Evolutionary conservation across 768 basidiomycete genomes (phyloP).

Genomic region (Chalciporus chontae): DNA sequence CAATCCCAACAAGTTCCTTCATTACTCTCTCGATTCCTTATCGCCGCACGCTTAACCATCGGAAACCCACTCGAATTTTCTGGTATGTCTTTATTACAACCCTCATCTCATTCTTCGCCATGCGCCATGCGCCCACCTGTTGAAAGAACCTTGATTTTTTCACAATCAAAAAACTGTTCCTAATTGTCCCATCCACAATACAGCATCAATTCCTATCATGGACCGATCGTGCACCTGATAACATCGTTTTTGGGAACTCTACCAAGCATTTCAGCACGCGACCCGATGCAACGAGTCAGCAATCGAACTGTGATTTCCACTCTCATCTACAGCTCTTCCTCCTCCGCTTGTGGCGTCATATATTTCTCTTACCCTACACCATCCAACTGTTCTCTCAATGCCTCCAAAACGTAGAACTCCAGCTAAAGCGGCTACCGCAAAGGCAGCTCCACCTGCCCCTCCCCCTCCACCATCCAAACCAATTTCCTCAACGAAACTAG

Average conservation of each 20-base stretch:
- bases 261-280: slow-evolving; percentile 18
- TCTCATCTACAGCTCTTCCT: slow-evolving; percentile 11
- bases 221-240: slow-evolving; percentile 29
- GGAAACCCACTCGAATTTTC: neutral
- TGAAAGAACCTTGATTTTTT: slow-evolving; percentile 7
- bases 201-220: slow-evolving; percentile 31
- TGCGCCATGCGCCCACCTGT: slow-evolving; percentile 1
- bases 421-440: slow-evolving; percentile 13
- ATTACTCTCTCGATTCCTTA: slow-evolving; percentile 1
- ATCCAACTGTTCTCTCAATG: slow-evolving; percentile 10
- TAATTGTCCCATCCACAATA: slow-evolving; percentile 18
- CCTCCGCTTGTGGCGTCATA: slow-evolving; percentile 15
- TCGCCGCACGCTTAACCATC: slow-evolving; percentile 10
- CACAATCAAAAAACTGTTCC: slow-evolving; percentile 6
- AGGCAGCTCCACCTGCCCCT: slow-evolving; percentile 11
- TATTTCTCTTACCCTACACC: slow-evolving; percentile 2
- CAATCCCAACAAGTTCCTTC: neutral
- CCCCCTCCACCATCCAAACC: slow-evolving; percentile 15
- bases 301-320: slow-evolving; percentile 19
- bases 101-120: neutral
- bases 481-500: slow-evolving; percentile 8
- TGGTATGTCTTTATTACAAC: slow-evolving; percentile 5
- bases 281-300: slow-evolving; percentile 27
- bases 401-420: slow-evolving; percentile 27
- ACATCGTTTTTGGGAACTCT: slow-evolving; percentile 24